Percentiles rank a stretch among this genome's conserved stretches.
Evolutionary conservation across 1,139 yeast genomes (phyloP).

Genomic region (Hemisphaericaspora subhashii): DNA sequence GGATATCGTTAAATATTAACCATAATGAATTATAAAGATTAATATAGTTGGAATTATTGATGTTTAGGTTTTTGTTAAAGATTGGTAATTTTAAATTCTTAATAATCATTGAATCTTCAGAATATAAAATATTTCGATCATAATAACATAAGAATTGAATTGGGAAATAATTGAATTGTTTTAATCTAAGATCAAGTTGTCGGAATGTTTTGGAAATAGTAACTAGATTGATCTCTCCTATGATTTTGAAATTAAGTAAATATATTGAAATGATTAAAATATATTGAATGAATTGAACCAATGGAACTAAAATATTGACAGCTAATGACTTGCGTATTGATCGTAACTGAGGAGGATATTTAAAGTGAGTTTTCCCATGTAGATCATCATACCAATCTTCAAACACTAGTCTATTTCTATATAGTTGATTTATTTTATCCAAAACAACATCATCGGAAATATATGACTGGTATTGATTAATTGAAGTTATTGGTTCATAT

Average conservation of each 20-base stretch:
- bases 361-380: not conserved
- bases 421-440: constrained; percentile 35
- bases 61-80: constrained; percentile 39
- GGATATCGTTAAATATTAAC: constrained; percentile 79
- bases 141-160: constrained; percentile 66
- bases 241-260: constrained; percentile 25
- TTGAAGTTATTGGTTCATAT: constrained; percentile 12
- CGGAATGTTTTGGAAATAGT: constrained; percentile 64
- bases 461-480: constrained; percentile 3
- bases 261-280: constrained; percentile 22
- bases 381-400: constrained; percentile 3
- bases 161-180: constrained; percentile 80
- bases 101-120: constrained; percentile 23
- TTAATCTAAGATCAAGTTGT: constrained; percentile 76
- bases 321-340: not conserved
- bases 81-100: constrained; percentile 35
- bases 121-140: constrained; percentile 32
- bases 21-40: constrained; percentile 85
- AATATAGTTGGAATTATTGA: constrained; percentile 72
- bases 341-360: not conserved
- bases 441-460: constrained; percentile 31
- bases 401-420: constrained; percentile 21
- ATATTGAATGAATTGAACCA: constrained; percentile 20
- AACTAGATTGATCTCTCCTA: constrained; percentile 22
- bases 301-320: constrained; percentile 9